Percentiles rank a stretch among this genome's conserved stretches.
Evolutionary conservation across 192 early-diverging fungal species (phyloP).

Genomic region (Radiomyces spectabilis): DNA sequence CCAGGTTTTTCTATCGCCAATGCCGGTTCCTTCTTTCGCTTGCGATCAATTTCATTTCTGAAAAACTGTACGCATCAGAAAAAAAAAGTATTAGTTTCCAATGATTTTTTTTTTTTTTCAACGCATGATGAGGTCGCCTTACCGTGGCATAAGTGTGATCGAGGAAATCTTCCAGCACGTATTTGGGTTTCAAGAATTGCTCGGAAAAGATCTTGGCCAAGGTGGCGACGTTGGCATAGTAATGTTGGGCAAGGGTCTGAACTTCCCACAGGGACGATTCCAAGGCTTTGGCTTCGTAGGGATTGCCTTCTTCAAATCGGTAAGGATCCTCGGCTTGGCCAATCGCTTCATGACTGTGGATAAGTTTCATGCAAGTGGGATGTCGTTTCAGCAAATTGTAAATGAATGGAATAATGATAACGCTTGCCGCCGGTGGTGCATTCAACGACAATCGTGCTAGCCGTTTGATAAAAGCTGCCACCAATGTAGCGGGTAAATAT

Average conservation of each 20-base stretch:
- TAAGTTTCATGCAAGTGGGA: constrained; percentile 80
- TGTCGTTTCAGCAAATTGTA: constrained; percentile 91
- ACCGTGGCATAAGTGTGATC: constrained; percentile 79
- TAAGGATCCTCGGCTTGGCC: constrained; percentile 33
- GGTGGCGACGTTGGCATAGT: constrained; percentile 77
- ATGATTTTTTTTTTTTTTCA: background rate
- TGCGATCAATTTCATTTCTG: constrained; percentile 50
- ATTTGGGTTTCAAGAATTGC: constrained; percentile 79
- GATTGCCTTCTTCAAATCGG: constrained; percentile 57
- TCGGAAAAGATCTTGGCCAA: constrained; percentile 83
- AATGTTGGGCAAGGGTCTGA: constrained; percentile 80
- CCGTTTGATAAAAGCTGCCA: constrained; percentile 92
- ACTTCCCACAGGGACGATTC: constrained; percentile 94
- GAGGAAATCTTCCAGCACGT: constrained; percentile 92
- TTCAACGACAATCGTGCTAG: constrained; percentile 76
- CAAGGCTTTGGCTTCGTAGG: constrained; percentile 69
- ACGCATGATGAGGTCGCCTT: too few relatives aligned
- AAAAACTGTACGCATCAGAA: constrained; percentile 39
- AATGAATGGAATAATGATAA: constrained; percentile 83
- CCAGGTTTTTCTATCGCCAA: constrained; percentile 48
- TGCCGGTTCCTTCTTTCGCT: constrained; percentile 55
- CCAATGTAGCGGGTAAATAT: constrained; percentile 80
- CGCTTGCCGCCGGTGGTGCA: constrained; percentile 79
- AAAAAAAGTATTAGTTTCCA: background rate
- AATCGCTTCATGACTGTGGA: constrained; percentile 58